Evolutionary conservation across 2,329 filamentous ascomycete genomes (phyloP).

Genomic region (Rhinocladiella mackenziei): DNA sequence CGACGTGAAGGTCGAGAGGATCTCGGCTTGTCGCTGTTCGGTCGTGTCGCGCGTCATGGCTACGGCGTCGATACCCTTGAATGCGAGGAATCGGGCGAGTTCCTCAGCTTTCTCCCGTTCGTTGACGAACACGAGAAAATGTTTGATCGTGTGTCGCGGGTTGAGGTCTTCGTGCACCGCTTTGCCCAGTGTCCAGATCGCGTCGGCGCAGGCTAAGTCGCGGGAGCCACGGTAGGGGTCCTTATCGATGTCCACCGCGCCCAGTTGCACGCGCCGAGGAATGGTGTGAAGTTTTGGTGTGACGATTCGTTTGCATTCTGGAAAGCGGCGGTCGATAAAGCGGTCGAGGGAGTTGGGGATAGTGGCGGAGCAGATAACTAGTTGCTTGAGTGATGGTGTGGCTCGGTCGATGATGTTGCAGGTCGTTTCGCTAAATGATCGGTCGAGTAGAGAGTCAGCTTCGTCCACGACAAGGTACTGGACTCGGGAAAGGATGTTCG

Average conservation of each 20-base stretch:
- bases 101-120: conserved; percentile 84
- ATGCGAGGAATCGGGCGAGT: conserved; percentile 70
- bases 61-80: conserved; percentile 83
- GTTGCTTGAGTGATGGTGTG: conserved; percentile 74
- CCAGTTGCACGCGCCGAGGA: conserved; percentile 86
- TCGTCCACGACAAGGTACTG: conserved; percentile 88
- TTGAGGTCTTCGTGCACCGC: conserved; percentile 63
- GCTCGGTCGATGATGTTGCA: conserved; percentile 76
- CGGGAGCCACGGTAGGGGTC: conserved; percentile 95
- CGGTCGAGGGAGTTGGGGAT: conserved; percentile 87
- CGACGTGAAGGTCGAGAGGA: conserved; percentile 68
- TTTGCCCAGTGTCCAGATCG: conserved; percentile 88
- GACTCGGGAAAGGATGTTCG: conserved; percentile 88
- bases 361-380: conserved; percentile 92
- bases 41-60: conserved; percentile 81
- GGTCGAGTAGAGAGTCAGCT: conserved; percentile 91
- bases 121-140: conserved; percentile 93
- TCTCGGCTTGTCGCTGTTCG: conserved; percentile 71
- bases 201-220: conserved; percentile 86
- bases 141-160: conserved; percentile 54
- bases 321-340: conserved; percentile 76
- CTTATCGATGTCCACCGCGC: conserved; percentile 84
- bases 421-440: conserved; percentile 82
- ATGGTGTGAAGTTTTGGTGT: conserved; percentile 97
- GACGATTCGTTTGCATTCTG: conserved; percentile 77